Conservation (phyloP, 2,329 filamentous ascomycete genomes). For the Cadophora malorum region DNA sequence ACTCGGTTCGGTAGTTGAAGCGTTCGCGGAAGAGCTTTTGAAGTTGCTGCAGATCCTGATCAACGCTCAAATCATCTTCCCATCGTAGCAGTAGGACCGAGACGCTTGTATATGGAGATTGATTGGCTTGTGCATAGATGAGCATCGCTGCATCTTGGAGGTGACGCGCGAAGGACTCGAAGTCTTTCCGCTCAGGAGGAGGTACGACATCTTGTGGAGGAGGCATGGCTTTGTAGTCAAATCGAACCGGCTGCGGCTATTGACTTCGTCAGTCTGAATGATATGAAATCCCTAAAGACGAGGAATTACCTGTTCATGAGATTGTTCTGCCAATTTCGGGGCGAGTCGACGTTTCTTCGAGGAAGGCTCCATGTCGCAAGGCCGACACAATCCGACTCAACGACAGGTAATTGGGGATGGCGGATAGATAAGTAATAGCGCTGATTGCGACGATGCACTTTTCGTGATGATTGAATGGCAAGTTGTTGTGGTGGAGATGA, state of each 20-base stretch:
- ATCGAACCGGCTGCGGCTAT: constrained; percentile 41
- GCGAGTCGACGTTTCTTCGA: constrained; percentile 47
- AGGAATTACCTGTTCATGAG: constrained; percentile 43
- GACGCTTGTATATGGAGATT: constrained; percentile 61
- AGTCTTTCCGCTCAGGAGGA: constrained; percentile 54
- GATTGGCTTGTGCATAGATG: constrained; percentile 68
- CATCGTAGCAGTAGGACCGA: constrained; percentile 67
- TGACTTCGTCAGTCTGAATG: constrained; percentile 28
- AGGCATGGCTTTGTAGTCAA: constrained; percentile 43
- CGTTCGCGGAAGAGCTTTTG: constrained; percentile 64
- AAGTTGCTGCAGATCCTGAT: constrained; percentile 60
- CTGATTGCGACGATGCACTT: constrained; percentile 19
- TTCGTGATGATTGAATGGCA: constrained; percentile 35
- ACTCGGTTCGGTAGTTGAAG: constrained; percentile 66
- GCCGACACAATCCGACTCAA: constrained; percentile 29
- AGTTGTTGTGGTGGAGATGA: constrained; percentile 35
- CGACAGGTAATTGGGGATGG: constrained; percentile 31
- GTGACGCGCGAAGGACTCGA: constrained; percentile 71
- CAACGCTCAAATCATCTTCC: constrained; percentile 63
- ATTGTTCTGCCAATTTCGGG: constrained; percentile 45
- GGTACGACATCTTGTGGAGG: constrained; percentile 42
- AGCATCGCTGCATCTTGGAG: constrained; percentile 72
- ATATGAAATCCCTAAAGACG: constrained; percentile 13
- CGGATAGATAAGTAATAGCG: constrained; percentile 13
- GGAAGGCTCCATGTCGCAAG: constrained; percentile 44